Percentiles rank a stretch among this genome's conserved stretches.
Evolutionary conservation across 306 rosid genomes (phyloP).

Genomic region (Trichosanthes truncata): DNA sequence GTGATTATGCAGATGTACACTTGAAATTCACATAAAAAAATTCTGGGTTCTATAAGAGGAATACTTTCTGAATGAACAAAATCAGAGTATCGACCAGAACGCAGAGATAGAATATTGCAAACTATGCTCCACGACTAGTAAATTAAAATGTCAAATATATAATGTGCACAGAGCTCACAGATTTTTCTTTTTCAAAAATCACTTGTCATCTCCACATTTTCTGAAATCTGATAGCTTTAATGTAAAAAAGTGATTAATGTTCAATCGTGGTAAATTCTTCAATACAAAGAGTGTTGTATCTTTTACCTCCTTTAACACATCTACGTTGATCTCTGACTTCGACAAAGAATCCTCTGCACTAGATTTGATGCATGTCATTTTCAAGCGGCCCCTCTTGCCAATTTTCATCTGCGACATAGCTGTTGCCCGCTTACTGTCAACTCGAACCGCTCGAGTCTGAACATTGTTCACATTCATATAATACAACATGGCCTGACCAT

Average conservation of each 20-base stretch:
- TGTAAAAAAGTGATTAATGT: not conserved
- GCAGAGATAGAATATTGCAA: not conserved
- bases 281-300: not conserved
- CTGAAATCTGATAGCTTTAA: not conserved
- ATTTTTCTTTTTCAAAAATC: not conserved
- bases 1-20: not conserved
- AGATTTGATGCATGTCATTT: constrained; percentile 58
- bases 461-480: constrained; percentile 71
- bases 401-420: constrained; percentile 71
- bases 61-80: not conserved
- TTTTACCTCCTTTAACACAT: constrained; percentile 87
- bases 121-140: not conserved
- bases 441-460: constrained; percentile 72
- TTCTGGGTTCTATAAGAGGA: not conserved
- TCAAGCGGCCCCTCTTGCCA: constrained; percentile 62
- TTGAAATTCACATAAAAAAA: not conserved
- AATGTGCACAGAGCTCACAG: not conserved
- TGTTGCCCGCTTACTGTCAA: constrained; percentile 57
- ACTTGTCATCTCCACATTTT: not conserved
- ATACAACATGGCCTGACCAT: constrained; percentile 70
- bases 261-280: not conserved
- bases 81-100: not conserved
- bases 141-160: not conserved
- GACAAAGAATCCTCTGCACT: constrained; percentile 86
- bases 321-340: constrained; percentile 66